Conservation (phyloP, 1,284 basidiomycete species). For the Leccinum angustisporum region DNA sequence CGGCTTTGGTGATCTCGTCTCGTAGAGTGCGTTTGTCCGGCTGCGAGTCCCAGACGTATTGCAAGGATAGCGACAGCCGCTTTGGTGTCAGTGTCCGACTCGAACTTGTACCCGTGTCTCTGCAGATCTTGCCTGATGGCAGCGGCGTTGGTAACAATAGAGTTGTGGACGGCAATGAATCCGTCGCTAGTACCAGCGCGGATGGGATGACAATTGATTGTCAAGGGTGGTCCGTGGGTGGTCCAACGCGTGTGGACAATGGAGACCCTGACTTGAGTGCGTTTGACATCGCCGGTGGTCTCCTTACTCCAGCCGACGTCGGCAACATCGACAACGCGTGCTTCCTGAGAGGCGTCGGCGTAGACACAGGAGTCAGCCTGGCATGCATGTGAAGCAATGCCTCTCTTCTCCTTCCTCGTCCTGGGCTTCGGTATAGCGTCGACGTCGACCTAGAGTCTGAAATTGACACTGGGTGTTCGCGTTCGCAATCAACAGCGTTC, state of each 20-base stretch:
- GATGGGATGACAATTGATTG: slow-evolving; percentile 92
- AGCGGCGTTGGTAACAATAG: no score
- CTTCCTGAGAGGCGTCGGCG: slow-evolving; percentile 9
- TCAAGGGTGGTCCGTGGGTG: slow-evolving; percentile 82
- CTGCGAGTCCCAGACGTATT: no score
- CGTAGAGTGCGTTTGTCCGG: no score
- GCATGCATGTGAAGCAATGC: not conserved
- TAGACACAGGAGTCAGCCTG: not conserved
- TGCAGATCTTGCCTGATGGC: no score
- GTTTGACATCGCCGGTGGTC: not conserved
- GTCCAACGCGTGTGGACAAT: no score
- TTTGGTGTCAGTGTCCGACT: no score
- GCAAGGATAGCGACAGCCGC: no score
- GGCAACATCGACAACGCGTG: slow-evolving; percentile 5
- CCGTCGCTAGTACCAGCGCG: slow-evolving; percentile 7
- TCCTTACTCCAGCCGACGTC: not conserved
- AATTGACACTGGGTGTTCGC: not conserved
- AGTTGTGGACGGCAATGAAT: no score
- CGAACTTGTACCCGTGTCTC: no score
- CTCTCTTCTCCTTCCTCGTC: slow-evolving; percentile 3
- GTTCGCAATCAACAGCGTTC: not conserved
- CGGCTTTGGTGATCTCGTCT: no score
- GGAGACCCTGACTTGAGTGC: not conserved
- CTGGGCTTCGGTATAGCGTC: not conserved
- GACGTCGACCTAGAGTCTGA: not conserved